Evolutionary conservation across 2,329 filamentous ascomycete genomes (phyloP), one percentile per base, ranked within the genome.

Genomic region (Sordariomycetes sp.): DNA sequence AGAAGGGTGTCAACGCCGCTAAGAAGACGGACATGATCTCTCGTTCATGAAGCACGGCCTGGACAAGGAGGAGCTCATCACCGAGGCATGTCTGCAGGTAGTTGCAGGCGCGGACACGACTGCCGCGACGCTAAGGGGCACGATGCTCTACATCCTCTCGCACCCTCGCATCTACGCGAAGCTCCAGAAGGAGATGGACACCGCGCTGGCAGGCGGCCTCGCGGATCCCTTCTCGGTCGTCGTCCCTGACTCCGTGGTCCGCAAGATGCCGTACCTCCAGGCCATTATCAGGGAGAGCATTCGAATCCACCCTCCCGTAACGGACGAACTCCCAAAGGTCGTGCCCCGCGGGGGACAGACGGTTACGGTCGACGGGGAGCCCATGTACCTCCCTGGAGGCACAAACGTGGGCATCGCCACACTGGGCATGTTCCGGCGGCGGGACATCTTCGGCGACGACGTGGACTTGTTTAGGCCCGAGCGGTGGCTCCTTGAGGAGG

Each of bases 81-180:
- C 79, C 53, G 74, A 74, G 62, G 66, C 71, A 1, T 63, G 73
- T 2, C 64, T 70, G 60, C 68, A 73, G 57, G 68, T 72, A 62
- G 69, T 80, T 5, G 80, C 79, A 2, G 81, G 80, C 2, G 78
- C 78, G 0, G 80, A 84, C 59, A 82, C 78, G 3, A 80, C 79
- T 0, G 78, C 80, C 0, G 78, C 77, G 0, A 74, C 74, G 1
- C 73, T 84, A 7, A 74, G 80, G 1, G 69, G 74, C 45, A 79
- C 74, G 1, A 61, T 83, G 57, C 70, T 82, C 20, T 73, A 78
- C 62, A 64, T 84, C 57, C 72, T 76, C 20, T 77, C 73, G n/a
- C 75, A 72, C 22, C 75, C 76, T 0, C 68, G 68, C 1, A 72
- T 79, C 0, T 72, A 76, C 58, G 57, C 61, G 3, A 74, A 71